Evolutionary conservation across 2,329 filamentous ascomycete species (phyloP), one percentile per base, ranked within the genome.

Genomic region (Setomelanomma holmii): DNA sequence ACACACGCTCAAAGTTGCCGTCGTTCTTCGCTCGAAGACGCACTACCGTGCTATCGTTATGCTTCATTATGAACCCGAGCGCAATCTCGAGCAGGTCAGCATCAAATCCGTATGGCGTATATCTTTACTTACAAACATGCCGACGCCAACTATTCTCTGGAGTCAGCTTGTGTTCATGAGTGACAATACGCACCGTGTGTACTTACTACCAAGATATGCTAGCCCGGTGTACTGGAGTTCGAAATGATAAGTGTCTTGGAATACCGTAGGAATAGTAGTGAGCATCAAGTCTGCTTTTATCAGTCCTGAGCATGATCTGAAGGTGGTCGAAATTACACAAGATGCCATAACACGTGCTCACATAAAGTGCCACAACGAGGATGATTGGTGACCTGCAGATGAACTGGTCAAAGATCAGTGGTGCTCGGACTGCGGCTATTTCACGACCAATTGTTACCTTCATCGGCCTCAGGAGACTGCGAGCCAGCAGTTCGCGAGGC

Each of bases 201-300:
- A 49, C 38, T 49, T 65, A 66, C 33, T 21, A 10, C 55, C 55
- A 24, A 58, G 16, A 21, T 58, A 58, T 4, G 48, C 45, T 3
- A 96, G 83, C 0, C 91, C 91, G 0, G 86, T 84, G 35, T 88
- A 38, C 1, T 88, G 86, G 0, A 86, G 78, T 1, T 80, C 80
- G 90, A 91, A 96, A 53, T 89, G 89, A 22, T 91, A 87, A 54
- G 83, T 75, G 21, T 87, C 77, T 10, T 80, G 79, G 75, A 93
- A 96, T 54, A 95, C 87, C 53, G 92, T 86, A 0, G 91, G 90
- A 66, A 85, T 85, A 2, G 60, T 64, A 10, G 63, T 67, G 30
- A 67, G 60, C 12, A 64, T 47, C 3, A 67, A 43, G 39, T 66
- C 56, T 58, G 8, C 17, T 12, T 27, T 7, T 42, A 16, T 36